Evolutionary conservation across 768 basidiomycete species (phyloP).

Genomic region (Scleroderma citrinum): DNA sequence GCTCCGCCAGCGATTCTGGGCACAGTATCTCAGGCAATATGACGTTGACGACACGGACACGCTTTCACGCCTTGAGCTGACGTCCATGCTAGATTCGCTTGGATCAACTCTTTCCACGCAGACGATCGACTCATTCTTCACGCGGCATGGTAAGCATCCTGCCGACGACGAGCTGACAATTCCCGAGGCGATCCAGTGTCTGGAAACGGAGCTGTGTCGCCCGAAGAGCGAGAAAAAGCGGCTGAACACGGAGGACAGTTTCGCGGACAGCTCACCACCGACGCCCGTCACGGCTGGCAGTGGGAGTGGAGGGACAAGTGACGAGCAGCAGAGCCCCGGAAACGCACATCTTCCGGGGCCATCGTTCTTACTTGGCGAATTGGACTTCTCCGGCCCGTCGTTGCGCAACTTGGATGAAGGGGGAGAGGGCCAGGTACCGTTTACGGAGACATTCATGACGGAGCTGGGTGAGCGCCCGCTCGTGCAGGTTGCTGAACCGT

Average conservation of each 20-base stretch:
- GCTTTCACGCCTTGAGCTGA: conserved; percentile 80
- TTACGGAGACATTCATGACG: conserved; percentile 27
- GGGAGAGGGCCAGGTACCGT: conserved; percentile 13
- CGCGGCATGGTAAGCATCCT: conserved; percentile 56
- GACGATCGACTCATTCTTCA: conserved; percentile 83
- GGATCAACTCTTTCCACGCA: conserved; percentile 81
- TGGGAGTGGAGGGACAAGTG: conserved; percentile 21
- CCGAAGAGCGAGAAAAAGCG: conserved; percentile 67
- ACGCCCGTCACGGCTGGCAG: conserved; percentile 39
- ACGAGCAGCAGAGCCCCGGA: conserved; percentile 18
- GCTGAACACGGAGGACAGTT: conserved; percentile 43
- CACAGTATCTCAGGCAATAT: conserved; percentile 82
- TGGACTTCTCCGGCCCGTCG: conserved; percentile 60
- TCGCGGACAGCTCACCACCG: conserved; percentile 43
- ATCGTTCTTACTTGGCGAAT: conserved; percentile 39
- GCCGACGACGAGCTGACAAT: conserved; percentile 67
- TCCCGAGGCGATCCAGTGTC: conserved; percentile 74
- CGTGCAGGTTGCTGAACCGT: conserved; percentile 24
- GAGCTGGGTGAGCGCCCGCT: conserved; percentile 46
- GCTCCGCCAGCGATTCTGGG: conserved; percentile 87
- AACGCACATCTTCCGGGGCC: not conserved
- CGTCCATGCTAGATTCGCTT: conserved; percentile 94
- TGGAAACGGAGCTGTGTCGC: conserved; percentile 79
- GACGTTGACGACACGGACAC: conserved; percentile 76
- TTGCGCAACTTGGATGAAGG: conserved; percentile 9